A percentile compares a stretch with the other conserved stretches of the same genome.
Evolutionary conservation across 768 basidiomycete species (phyloP).

Genomic region (Rhodotorula babjevae): DNA sequence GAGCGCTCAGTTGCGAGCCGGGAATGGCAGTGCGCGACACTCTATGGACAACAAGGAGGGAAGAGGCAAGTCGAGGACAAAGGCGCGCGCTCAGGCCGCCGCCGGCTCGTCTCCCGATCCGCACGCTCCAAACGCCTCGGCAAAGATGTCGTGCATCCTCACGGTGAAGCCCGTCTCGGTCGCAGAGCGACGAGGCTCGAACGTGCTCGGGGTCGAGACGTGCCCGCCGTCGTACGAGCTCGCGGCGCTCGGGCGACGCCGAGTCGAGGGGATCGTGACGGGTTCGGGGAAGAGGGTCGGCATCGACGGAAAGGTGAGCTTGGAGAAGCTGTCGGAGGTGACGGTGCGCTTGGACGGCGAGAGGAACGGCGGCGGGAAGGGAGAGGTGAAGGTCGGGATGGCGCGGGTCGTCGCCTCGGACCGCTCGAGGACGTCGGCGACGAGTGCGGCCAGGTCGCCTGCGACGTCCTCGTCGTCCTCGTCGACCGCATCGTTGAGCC

Average conservation of each 20-base stretch:
- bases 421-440: background rate
- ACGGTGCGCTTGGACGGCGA: background rate
- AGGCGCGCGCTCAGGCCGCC: too few relatives aligned
- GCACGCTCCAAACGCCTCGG: slow-evolving; percentile 2
- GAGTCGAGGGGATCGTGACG: background rate
- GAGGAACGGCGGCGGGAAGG: slow-evolving; percentile 4
- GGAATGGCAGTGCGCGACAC: too few relatives aligned
- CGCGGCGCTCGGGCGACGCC: background rate
- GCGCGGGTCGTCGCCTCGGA: background rate
- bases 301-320: slow-evolving; percentile 1
- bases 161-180: background rate
- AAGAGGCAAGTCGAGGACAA: too few relatives aligned
- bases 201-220: slow-evolving; percentile 3
- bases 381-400: background rate
- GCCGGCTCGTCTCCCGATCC: background rate
- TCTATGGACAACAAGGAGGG: too few relatives aligned
- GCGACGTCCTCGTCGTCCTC: background rate
- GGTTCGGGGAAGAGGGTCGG: slow-evolving; percentile 3
- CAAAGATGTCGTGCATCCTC: background rate
- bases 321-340: background rate
- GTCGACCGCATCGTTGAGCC: background rate
- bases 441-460: background rate
- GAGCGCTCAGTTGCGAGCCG: too few relatives aligned
- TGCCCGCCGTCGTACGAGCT: slow-evolving; percentile 1
- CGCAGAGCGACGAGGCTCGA: background rate